phyloP scores from a whole-genome alignment of 305 asterid genomes.

The Petunia hybrid region DNA sequence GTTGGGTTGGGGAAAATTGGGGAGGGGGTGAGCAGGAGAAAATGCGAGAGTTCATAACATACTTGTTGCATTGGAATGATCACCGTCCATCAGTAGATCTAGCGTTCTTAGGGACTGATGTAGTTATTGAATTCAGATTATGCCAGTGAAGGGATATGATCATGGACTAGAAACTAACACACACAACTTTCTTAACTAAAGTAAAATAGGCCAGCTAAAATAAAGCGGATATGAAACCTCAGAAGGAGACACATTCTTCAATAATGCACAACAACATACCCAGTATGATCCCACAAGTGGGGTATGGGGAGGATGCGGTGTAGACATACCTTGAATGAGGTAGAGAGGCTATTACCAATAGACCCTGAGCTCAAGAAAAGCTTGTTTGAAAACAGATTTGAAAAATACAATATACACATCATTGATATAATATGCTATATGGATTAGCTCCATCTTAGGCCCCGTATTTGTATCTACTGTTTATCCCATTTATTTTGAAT shows the following conservation, averaged over 20 bases:
- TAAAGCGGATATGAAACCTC: background rate
- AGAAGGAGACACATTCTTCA: background rate
- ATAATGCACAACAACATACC: too few relatives aligned
- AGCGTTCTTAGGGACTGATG: background rate
- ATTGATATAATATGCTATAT: too few relatives aligned
- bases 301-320: too few relatives aligned
- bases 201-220: background rate
- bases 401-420: too few relatives aligned
- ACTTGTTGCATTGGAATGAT: constrained; percentile 13
- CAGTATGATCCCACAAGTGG: too few relatives aligned
- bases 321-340: too few relatives aligned
- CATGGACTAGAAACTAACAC: background rate
- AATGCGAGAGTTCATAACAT: background rate
- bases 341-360: too few relatives aligned
- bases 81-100: background rate
- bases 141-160: background rate
- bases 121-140: background rate
- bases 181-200: background rate
- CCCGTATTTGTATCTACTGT: too few relatives aligned
- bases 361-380: too few relatives aligned
- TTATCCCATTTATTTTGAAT: too few relatives aligned
- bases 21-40: constrained; percentile 21
- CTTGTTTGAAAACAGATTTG: too few relatives aligned
- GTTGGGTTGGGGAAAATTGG: background rate
- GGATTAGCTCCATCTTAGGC: too few relatives aligned